A percentile compares a stretch with the other conserved stretches of the same genome.
Conservation (phyloP, 345 rosid genomes). For the Moringa oleifera region DNA sequence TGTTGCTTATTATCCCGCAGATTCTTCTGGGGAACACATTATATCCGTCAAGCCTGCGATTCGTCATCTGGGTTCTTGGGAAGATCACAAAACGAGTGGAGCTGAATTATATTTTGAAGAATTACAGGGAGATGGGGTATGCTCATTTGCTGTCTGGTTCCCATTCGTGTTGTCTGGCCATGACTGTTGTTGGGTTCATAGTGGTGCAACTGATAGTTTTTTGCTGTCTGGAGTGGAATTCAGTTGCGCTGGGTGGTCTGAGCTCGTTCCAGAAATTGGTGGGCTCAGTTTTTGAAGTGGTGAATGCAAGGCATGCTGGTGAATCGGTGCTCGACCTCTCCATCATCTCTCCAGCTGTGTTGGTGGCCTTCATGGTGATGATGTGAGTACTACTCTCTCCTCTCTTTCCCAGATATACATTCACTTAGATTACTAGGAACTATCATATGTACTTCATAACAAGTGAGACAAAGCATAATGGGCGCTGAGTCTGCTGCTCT, state of each 20-base stretch:
- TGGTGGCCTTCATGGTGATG: constrained; percentile 55
- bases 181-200: constrained; percentile 41
- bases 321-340: constrained; percentile 57
- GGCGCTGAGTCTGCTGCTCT: no score
- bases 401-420: no score
- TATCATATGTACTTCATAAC: no score
- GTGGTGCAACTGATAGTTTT: constrained; percentile 32
- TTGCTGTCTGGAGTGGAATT: constrained; percentile 47
- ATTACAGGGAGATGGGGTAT: constrained; percentile 32
- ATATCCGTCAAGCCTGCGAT: constrained; percentile 37
- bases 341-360: constrained; percentile 41
- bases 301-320: constrained; percentile 52
- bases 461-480: no score
- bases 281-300: constrained; percentile 37
- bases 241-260: constrained; percentile 32
- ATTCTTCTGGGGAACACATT: constrained; percentile 52
- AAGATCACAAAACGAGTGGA: constrained; percentile 32
- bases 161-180: constrained; percentile 23
- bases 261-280: constrained; percentile 35
- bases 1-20: constrained; percentile 48
- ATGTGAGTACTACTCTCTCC: constrained; percentile 52
- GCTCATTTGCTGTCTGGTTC: constrained; percentile 33
- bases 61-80: constrained; percentile 30
- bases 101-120: constrained; percentile 32
- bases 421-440: no score